A percentile compares a stretch with the other conserved stretches of the same genome.
Evolutionary conservation across 306 rosid species (phyloP).

Genomic region (Erythrophleum fordii): DNA sequence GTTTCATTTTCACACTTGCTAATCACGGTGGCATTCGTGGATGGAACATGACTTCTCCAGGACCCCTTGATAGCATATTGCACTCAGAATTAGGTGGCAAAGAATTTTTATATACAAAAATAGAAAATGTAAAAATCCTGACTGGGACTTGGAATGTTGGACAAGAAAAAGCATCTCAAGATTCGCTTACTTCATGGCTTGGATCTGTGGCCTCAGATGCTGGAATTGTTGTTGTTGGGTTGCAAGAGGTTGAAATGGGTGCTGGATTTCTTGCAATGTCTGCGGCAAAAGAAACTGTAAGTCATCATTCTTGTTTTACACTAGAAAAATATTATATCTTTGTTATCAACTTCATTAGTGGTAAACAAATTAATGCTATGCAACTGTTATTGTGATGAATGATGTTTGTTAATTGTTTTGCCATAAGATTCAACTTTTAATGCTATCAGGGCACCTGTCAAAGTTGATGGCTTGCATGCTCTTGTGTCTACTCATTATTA

Average conservation of each 20-base stretch:
- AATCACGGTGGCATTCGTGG: slow-evolving; percentile 96
- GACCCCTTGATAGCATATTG: slow-evolving; percentile 79
- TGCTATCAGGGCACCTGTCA: background rate
- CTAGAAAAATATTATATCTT: slow-evolving; percentile 8
- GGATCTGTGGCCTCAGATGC: slow-evolving; percentile 79
- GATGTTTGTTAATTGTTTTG: background rate
- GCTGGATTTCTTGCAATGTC: slow-evolving; percentile 99
- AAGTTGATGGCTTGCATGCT: slow-evolving; percentile 12
- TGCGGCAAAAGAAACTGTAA: slow-evolving; percentile 97
- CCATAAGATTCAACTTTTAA: slow-evolving; percentile 26
- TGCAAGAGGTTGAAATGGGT: slow-evolving; percentile 99
- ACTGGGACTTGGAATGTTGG: slow-evolving; percentile 99
- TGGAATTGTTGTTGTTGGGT: slow-evolving; percentile 87
- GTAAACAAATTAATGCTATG: slow-evolving; percentile 28
- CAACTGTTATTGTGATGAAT: slow-evolving; percentile 5
- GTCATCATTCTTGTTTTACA: slow-evolving; percentile 40
- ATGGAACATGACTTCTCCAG: slow-evolving; percentile 89
- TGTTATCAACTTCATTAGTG: slow-evolving; percentile 1
- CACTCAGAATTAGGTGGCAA: slow-evolving; percentile 78
- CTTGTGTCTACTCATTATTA: slow-evolving; percentile 21
- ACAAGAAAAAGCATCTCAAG: slow-evolving; percentile 93
- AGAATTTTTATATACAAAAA: slow-evolving; percentile 82
- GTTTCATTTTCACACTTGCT: slow-evolving; percentile 81
- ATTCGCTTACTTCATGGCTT: slow-evolving; percentile 90
- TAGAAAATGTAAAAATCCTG: slow-evolving; percentile 77